Evolutionary conservation across 1,284 basidiomycete species (phyloP), one percentile per base, ranked within the genome.

Genomic region (Tilletia indica): DNA sequence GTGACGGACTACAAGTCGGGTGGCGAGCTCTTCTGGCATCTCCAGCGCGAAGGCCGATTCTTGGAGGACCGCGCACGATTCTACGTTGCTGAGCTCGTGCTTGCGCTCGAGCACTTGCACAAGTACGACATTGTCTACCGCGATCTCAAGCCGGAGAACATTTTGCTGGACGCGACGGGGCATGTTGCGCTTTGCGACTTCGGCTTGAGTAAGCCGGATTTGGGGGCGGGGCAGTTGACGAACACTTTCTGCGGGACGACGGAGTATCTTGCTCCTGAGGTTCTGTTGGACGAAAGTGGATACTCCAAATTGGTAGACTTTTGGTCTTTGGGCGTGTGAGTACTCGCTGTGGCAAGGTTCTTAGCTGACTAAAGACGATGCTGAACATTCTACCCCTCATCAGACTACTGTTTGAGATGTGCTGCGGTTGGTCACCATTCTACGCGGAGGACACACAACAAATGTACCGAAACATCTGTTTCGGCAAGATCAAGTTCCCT

Each of bases 1-100:
- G 92, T 99, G 66, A 99, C 97, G 72, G 97, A 99, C 86, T 99
- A 98, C 88, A 99, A 99, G 88, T 93, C 91, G 77, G 97, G 97
- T 8, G 97, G 97, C 64, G 97, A 99, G 86, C 88, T 99, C 21
- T 99, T 98, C 85, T 97, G 95, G 93, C 95, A 98, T 86, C 85
- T 98, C 68, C 96, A 97, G 86, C 91, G 92, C 80, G 95, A 98
- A 85, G 96, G 94, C 0, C 87, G 93, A 70, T 98, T 98, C 83
- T 89, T 87, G 70, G 95, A 98, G 86, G 94, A 97, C 78, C 87
- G 95, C 8, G 95, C 95, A 48, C 87, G 93, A 74, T 98, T 98
- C 85, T 98, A 98, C 84, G 91, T 97, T 76, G 95, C 95, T 8
- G 95, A 98, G 85, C 89, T 98, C 58, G 90, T 97, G 54, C 87